These are phyloP conservation scores for Limonium bicolor DNA, from an alignment of 148 eudicot genomes.

Conservation along the genomic window DNA sequence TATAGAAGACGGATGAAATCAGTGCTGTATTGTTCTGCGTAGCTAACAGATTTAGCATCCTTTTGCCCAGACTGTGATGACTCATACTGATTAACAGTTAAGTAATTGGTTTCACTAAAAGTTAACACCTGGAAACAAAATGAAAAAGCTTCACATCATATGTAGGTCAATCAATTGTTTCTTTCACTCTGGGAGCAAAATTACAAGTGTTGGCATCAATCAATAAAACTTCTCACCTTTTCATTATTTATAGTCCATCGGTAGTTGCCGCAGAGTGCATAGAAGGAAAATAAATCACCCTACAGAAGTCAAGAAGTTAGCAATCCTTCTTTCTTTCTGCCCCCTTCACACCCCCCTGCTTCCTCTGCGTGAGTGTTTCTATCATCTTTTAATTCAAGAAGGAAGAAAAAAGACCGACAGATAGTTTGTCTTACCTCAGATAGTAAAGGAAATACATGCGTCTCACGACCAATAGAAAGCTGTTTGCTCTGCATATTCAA, in stretches of 20 bases:
- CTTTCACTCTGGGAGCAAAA: too few species aligned
- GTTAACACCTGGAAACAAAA: slow-evolving; percentile 31
- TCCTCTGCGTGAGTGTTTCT: too few species aligned
- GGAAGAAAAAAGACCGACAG: not conserved
- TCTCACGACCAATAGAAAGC: slow-evolving; percentile 50
- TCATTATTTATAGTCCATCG: slow-evolving; percentile 57
- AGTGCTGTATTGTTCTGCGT: slow-evolving; percentile 17
- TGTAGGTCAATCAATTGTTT: too few species aligned
- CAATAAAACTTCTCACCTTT: slow-evolving; percentile 18
- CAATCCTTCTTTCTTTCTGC: too few species aligned
- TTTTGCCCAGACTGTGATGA: slow-evolving; percentile 5
- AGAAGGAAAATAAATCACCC: slow-evolving; percentile 84
- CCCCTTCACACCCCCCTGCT: too few species aligned
- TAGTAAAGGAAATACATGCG: slow-evolving; percentile 62
- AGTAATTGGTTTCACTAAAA: slow-evolving; percentile 23
- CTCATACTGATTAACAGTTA: slow-evolving; percentile 8
- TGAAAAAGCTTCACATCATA: too few species aligned
- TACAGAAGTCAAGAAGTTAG: slow-evolving; percentile 13
- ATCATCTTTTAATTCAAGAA: too few species aligned
- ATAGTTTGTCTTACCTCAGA: slow-evolving; percentile 29
- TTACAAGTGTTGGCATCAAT: too few species aligned
- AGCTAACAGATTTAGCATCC: slow-evolving; percentile 10
- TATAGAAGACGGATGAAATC: slow-evolving; percentile 35
- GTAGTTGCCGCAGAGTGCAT: slow-evolving; percentile 67
- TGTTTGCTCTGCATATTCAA: slow-evolving; percentile 71